phyloP scores from a whole-genome alignment of 1,139 yeast genomes.

The Suhomyces ambrosiae region DNA sequence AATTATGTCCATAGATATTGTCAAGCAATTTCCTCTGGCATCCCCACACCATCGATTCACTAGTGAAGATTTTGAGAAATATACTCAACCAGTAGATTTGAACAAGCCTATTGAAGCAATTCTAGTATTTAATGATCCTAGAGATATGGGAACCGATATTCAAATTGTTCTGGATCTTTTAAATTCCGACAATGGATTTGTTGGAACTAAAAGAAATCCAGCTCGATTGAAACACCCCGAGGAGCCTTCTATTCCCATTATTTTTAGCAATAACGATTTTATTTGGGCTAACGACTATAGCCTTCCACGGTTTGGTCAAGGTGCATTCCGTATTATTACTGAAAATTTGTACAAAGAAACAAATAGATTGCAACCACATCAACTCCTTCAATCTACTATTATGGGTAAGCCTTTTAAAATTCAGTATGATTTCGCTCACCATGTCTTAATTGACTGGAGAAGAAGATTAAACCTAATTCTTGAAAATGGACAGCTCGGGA shows the following conservation, averaged over 20 bases:
- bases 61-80: conserved; percentile 46
- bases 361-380: conserved; percentile 45
- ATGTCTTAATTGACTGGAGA: conserved; percentile 64
- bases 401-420: conserved; percentile 84
- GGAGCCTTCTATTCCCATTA: conserved; percentile 73
- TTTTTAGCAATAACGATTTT: conserved; percentile 85
- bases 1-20: conserved; percentile 73
- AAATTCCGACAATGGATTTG: conserved; percentile 60
- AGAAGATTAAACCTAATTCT: conserved; percentile 20
- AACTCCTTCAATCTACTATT: conserved; percentile 54
- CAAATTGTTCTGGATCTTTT: conserved; percentile 78
- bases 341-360: conserved; percentile 63
- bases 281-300: conserved; percentile 87
- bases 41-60: conserved; percentile 74
- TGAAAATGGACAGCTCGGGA: neutral
- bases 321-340: conserved; percentile 72
- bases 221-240: conserved; percentile 16
- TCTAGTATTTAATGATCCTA: conserved; percentile 85
- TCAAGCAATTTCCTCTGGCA: conserved; percentile 55
- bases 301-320: conserved; percentile 88
- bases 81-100: conserved; percentile 40
- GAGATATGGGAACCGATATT: conserved; percentile 85
- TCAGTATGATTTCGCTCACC: conserved; percentile 85
- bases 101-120: conserved; percentile 69
- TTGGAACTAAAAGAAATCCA: conserved; percentile 60